Percentiles rank a stretch among this genome's conserved stretches.
These are phyloP conservation scores for Fusarium continuum DNA, from an alignment of 2,329 filamentous ascomycete species.

Conservation along the genomic window DNA sequence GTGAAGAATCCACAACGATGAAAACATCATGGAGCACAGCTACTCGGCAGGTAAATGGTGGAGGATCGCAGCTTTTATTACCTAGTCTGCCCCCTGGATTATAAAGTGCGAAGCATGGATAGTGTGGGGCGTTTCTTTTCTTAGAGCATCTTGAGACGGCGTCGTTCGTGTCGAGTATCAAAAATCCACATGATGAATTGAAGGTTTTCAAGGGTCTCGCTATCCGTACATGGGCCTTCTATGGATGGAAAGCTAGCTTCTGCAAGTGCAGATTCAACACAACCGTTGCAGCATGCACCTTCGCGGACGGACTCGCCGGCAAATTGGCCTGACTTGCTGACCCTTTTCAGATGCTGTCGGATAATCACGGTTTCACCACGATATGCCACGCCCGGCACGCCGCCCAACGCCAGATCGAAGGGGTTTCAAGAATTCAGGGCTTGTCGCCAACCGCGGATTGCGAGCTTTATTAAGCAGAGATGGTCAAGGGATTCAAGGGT, in stretches of 20 bases:
- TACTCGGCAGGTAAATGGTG: not conserved
- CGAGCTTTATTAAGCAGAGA: slow-evolving; percentile 5
- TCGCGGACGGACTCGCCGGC: slow-evolving; percentile 37
- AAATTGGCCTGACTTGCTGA: slow-evolving; percentile 20
- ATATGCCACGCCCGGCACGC: slow-evolving; percentile 25
- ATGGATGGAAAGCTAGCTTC: slow-evolving; percentile 16
- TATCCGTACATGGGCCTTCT: slow-evolving; percentile 25
- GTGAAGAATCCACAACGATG: slow-evolving; percentile 5
- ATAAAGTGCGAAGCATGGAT: slow-evolving; percentile 16
- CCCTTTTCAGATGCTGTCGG: slow-evolving; percentile 9
- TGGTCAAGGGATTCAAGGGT: no score
- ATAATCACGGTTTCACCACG: slow-evolving; percentile 36
- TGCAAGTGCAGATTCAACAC: slow-evolving; percentile 15
- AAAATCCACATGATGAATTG: slow-evolving; percentile 21
- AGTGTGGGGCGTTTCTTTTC: slow-evolving; percentile 24
- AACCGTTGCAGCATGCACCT: slow-evolving; percentile 15
- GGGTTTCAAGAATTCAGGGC: not conserved
- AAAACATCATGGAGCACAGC: slow-evolving; percentile 6
- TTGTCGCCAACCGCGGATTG: slow-evolving; percentile 8
- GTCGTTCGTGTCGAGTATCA: slow-evolving; percentile 31
- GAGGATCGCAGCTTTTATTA: slow-evolving; percentile 11
- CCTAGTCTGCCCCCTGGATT: slow-evolving; percentile 29
- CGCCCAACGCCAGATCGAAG: slow-evolving; percentile 10
- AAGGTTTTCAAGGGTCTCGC: slow-evolving; percentile 11
- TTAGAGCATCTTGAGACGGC: slow-evolving; percentile 4